These are phyloP conservation scores for Paraconiothyrium brasiliense DNA, from an alignment of 2,329 filamentous ascomycete genomes.

Conservation along the genomic window DNA sequence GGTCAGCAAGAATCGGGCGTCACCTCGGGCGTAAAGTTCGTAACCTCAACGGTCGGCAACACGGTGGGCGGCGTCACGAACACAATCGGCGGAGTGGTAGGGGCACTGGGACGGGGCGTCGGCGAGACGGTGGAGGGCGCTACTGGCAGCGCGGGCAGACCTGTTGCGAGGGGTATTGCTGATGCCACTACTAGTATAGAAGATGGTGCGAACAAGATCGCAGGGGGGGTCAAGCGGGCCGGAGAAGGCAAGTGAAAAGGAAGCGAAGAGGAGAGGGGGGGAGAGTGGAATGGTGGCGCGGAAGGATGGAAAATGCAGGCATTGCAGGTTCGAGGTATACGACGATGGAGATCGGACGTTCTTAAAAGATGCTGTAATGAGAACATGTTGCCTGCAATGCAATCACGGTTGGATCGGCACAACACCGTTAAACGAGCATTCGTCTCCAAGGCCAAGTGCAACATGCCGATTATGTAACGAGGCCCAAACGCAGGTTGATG, in stretches of 20 bases:
- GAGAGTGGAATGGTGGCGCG: too few relatives aligned
- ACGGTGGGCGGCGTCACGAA: slow-evolving; percentile 63
- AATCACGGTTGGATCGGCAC: neutral
- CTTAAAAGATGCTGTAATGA: neutral
- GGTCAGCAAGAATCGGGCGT: slow-evolving; percentile 55
- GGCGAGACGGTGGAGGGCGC: slow-evolving; percentile 58
- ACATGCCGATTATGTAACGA: neutral
- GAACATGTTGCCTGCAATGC: neutral
- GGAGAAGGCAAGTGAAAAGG: slow-evolving; percentile 55
- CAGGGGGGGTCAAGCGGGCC: slow-evolving; percentile 57
- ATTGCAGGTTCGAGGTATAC: neutral
- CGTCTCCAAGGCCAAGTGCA: neutral
- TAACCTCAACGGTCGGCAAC: slow-evolving; percentile 65
- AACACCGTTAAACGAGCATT: neutral
- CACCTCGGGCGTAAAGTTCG: slow-evolving; percentile 63
- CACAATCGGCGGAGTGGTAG: slow-evolving; percentile 63
- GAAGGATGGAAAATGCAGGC: neutral
- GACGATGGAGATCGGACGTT: neutral
- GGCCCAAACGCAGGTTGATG: neutral
- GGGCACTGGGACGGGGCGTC: slow-evolving; percentile 55
- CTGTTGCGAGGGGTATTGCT: slow-evolving; percentile 54
- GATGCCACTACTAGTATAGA: slow-evolving; percentile 57
- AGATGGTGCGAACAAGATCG: slow-evolving; percentile 53
- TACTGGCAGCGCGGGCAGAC: slow-evolving; percentile 54
- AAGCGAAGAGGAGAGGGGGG: neutral